These are phyloP conservation scores for Monosporozyma aerobia DNA, from an alignment of 805 yeast species.

Conservation along the genomic window DNA sequence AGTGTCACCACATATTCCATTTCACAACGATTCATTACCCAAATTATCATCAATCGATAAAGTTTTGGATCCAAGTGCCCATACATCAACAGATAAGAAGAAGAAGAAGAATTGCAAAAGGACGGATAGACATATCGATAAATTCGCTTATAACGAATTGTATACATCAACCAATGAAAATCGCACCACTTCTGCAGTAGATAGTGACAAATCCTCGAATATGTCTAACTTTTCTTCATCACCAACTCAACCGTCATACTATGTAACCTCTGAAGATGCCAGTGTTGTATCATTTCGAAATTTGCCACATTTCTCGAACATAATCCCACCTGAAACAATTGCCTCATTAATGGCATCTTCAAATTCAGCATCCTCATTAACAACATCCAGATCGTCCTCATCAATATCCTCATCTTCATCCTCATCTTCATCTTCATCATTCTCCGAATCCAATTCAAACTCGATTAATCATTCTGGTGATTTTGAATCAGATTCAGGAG, in stretches of 20 bases:
- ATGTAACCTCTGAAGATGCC: constrained; percentile 20
- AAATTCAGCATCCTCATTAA: neutral
- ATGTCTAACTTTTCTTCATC: constrained; percentile 1
- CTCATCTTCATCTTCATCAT: constrained; percentile 1
- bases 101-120: neutral
- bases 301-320: constrained; percentile 1
- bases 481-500: constrained; percentile 6
- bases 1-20: neutral
- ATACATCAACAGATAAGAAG: neutral
- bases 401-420: neutral
- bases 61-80: neutral
- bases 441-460: neutral
- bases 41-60: neutral
- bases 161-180: neutral
- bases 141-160: neutral
- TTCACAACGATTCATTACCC: neutral
- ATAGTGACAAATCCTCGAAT: neutral
- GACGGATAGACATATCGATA: neutral
- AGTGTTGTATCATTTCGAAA: constrained; percentile 20
- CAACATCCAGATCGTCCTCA: neutral
- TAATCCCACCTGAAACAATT: constrained; percentile 1
- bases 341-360: neutral
- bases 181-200: neutral
- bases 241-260: constrained; percentile 3
- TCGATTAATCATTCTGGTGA: neutral